Evolutionary conservation across 352 stramenopile genomes (phyloP), one percentile per base, ranked within the genome.

Genomic region (Elongisporangium anandrum): DNA sequence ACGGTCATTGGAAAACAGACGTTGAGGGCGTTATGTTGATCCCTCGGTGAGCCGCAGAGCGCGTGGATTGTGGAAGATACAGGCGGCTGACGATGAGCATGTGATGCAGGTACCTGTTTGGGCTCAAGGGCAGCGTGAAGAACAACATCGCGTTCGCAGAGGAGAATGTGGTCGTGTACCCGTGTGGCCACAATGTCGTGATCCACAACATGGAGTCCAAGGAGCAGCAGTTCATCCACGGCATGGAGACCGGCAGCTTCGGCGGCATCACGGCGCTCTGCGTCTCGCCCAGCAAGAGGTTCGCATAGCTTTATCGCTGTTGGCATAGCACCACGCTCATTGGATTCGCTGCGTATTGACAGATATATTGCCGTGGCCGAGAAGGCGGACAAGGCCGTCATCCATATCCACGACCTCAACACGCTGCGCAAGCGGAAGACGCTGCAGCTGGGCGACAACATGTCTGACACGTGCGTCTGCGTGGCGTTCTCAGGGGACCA

Each of bases 341-440:
- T 29, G 16, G 15, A 16, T 45, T 50, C 23, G 13, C 15, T 54
- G 6, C 41, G 9, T 23, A 1, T n/a, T 20, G 22, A 13, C 47
- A 34, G 22, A 24, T 92, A 94, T 47, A 75, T 98, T 10, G 92
- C 91, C 8, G 81, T 98, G 15, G 92, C 90, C 0, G 94, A 98
- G 66, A 81, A 84, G 34, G 73, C 71, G 12, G 87, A 96, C 38
- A 79, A 78, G 47, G 84, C 79, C 1, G 74, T 95, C 1, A 75
- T 98, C 21, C 90, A 92, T 60, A 92, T 98, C 56, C 93, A 97
- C 70, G 94, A 98, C 64, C 71, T 93, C 38, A 81, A 77, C 29
- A 96, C 86, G 7, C 59, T 97, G 20, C 85, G 89, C 13, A 76
- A 81, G 12, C 81, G 88, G 13, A 97, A 97, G 75, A 88, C 92